phyloP scores from a whole-genome alignment of 768 basidiomycete species.

The Tulasnella sp. region DNA sequence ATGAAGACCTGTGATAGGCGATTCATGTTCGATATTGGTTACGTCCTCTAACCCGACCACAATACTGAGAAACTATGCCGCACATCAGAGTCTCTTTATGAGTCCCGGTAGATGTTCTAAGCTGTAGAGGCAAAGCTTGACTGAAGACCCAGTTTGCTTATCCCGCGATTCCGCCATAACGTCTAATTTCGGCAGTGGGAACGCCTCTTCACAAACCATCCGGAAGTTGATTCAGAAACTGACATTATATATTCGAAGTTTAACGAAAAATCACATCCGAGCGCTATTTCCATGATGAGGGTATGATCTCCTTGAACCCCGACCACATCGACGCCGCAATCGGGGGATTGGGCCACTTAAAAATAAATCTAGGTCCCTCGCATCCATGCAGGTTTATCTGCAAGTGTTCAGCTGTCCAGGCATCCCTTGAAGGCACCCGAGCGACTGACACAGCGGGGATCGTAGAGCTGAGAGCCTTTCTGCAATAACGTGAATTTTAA shows the following conservation, averaged over 20 bases:
- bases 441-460: background rate
- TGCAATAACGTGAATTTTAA: background rate
- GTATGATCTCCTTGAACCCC: constrained; percentile 19
- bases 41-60: background rate
- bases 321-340: background rate
- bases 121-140: background rate
- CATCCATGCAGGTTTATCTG: background rate
- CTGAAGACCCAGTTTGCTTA: background rate
- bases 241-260: background rate
- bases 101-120: background rate
- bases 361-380: background rate
- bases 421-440: background rate
- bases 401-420: background rate
- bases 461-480: background rate
- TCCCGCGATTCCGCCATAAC: background rate
- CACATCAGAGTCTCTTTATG: background rate
- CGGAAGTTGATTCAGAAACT: background rate
- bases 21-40: background rate
- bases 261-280: background rate
- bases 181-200: too few species aligned
- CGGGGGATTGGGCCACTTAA: background rate
- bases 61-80: background rate
- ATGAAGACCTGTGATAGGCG: background rate
- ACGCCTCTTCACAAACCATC: background rate
- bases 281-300: background rate